Conservation (phyloP, 23 red algal genomes). For the Gracilaria gracilis region DNA sequence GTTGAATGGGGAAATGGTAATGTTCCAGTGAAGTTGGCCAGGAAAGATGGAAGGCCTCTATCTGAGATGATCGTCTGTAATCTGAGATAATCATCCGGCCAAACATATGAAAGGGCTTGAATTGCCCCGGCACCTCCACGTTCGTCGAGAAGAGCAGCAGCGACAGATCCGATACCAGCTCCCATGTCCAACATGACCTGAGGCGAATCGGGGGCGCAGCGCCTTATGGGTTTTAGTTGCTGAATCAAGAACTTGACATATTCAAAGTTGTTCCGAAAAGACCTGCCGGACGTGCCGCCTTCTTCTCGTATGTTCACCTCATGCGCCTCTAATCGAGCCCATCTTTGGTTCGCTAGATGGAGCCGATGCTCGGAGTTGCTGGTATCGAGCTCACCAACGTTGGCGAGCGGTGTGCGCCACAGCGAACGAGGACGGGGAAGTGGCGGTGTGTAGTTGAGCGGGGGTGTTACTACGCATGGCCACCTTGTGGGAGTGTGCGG, state of each 20-base stretch:
- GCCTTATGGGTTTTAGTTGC: conserved; percentile 7
- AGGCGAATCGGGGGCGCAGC: conserved; percentile 5
- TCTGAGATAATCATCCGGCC: conserved; percentile 47
- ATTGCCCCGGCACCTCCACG: conserved; percentile 12
- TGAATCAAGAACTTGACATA: conserved; percentile 24
- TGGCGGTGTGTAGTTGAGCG: conserved; percentile 21
- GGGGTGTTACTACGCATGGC: conserved; percentile 28
- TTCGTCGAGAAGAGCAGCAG: conserved; percentile 31
- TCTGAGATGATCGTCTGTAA: conserved; percentile 48
- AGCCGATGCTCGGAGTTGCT: conserved; percentile 19
- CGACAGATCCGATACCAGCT: conserved; percentile 53
- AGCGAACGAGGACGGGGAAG: conserved; percentile 31
- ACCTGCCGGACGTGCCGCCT: conserved; percentile 41
- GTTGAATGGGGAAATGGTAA: conserved; percentile 36
- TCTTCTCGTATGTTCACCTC: conserved; percentile 42
- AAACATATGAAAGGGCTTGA: conserved; percentile 37
- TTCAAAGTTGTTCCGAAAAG: conserved; percentile 43
- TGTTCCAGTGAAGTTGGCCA: conserved; percentile 45
- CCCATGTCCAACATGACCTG: conserved; percentile 42
- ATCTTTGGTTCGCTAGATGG: conserved; percentile 38
- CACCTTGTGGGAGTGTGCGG: conserved; percentile 8
- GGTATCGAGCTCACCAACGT: conserved; percentile 28
- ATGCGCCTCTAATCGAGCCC: conserved; percentile 24
- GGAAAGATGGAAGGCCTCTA: conserved; percentile 38
- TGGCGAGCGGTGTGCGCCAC: conserved; percentile 38